These are phyloP conservation scores for Colletotrichum ledebouriae DNA, from an alignment of 2,329 filamentous ascomycete species.

Conservation along the genomic window DNA sequence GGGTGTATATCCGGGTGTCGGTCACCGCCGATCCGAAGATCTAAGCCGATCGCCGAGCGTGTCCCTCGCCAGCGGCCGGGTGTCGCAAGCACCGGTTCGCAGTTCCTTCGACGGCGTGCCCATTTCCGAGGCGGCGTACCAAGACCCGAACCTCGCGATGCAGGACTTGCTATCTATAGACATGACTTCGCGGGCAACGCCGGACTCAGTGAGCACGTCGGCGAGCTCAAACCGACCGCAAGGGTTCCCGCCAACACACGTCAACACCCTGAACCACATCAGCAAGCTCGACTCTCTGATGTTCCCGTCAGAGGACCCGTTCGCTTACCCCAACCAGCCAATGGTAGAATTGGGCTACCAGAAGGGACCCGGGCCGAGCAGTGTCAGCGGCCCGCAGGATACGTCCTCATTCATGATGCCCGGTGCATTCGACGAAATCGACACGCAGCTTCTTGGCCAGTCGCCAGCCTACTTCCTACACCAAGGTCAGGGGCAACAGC, in stretches of 20 bases:
- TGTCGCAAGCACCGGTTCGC: conserved; percentile 42
- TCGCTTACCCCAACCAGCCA: conserved; percentile 83
- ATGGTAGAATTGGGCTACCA: conserved; percentile 71
- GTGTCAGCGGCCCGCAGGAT: conserved; percentile 53
- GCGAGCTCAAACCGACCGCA: conserved; percentile 53
- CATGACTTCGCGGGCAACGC: conserved; percentile 57
- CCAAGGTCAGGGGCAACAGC: conserved; percentile 56
- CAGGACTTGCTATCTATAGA: conserved; percentile 62
- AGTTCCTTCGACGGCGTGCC: conserved; percentile 53
- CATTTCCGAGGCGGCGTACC: conserved; percentile 50
- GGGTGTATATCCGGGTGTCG: conserved; percentile 50
- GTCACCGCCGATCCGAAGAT: conserved; percentile 52
- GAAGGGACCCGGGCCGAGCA: conserved; percentile 50
- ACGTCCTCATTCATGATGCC: conserved; percentile 64
- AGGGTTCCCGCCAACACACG: conserved; percentile 47
- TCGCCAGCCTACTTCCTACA: conserved; percentile 80
- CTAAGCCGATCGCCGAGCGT: conserved; percentile 50
- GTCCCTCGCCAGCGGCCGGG: conserved; percentile 44
- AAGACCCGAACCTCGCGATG: conserved; percentile 54
- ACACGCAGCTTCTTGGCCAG: conserved; percentile 79
- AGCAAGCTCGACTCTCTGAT: conserved; percentile 83
- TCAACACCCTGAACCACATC: conserved; percentile 61
- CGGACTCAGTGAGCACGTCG: conserved; percentile 58
- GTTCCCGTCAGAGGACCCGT: conserved; percentile 83
- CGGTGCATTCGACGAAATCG: conserved; percentile 73